Conservation (phyloP, 495 filamentous ascomycete species). For the Neurospora sp. region DNA sequence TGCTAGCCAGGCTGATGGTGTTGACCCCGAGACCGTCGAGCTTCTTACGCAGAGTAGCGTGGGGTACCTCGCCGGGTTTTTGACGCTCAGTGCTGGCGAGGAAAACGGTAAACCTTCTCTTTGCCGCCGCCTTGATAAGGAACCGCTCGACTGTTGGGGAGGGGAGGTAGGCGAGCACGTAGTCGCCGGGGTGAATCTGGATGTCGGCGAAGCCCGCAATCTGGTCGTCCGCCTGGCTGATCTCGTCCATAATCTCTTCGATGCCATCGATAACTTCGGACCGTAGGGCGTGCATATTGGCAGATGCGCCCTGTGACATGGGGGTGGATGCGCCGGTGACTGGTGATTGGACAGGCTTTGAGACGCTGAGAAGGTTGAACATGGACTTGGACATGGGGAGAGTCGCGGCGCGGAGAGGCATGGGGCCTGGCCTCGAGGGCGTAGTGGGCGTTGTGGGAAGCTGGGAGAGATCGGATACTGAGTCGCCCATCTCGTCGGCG, state of each 20-base stretch:
- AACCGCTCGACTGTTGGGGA: constrained; percentile 79
- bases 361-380: constrained; percentile 62
- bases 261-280: constrained; percentile 87
- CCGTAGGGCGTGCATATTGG: constrained; percentile 50
- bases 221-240: constrained; percentile 79
- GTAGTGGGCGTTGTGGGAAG: constrained; percentile 15
- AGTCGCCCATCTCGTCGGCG: constrained; percentile 45
- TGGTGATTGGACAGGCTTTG: constrained; percentile 10
- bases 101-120: constrained; percentile 80
- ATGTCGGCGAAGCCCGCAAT: constrained; percentile 78
- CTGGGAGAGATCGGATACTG: constrained; percentile 21
- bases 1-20: constrained; percentile 72
- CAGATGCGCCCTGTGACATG: constrained; percentile 20
- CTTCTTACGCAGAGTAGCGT: constrained; percentile 57
- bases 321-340: constrained; percentile 39
- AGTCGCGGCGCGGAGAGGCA: constrained; percentile 37
- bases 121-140: constrained; percentile 68
- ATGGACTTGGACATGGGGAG: constrained; percentile 56
- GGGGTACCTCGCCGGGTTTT: constrained; percentile 22
- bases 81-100: constrained; percentile 45
- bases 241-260: constrained; percentile 82
- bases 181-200: constrained; percentile 83
- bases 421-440: constrained; percentile 28
- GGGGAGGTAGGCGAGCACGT: constrained; percentile 74
- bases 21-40: constrained; percentile 66